Conservation (phyloP, 2,329 filamentous ascomycete species). For the Colletotrichum liriopes region DNA sequence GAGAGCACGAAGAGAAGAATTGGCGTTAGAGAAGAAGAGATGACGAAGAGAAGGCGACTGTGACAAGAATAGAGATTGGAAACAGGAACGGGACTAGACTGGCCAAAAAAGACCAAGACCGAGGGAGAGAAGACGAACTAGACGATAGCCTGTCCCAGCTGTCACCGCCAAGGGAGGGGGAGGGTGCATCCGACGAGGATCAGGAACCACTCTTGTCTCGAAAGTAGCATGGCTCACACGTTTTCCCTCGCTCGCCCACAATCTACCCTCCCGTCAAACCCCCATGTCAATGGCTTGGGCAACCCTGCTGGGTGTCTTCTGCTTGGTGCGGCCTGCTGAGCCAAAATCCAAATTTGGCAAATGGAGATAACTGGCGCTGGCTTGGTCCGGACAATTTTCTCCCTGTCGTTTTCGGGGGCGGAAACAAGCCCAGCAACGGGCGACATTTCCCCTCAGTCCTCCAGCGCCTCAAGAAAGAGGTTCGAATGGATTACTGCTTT, state of each 20-base stretch:
- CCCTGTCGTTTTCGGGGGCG: background rate
- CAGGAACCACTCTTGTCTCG: constrained; percentile 38
- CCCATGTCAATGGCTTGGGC: constrained; percentile 1
- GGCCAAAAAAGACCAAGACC: constrained; percentile 3
- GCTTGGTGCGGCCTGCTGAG: constrained; percentile 19
- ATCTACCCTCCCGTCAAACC: background rate
- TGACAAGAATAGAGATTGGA: constrained; percentile 26
- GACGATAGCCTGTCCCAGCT: constrained; percentile 20
- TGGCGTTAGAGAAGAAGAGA: constrained; percentile 14
- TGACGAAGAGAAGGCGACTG: constrained; percentile 23
- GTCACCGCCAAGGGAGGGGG: constrained; percentile 36
- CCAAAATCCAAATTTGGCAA: constrained; percentile 29
- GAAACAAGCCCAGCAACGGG: constrained; percentile 15
- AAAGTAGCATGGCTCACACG: constrained; percentile 33
- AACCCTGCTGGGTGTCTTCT: constrained; percentile 1
- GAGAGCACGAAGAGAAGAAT: constrained; percentile 25
- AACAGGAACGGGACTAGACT: constrained; percentile 28
- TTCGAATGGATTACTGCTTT: background rate
- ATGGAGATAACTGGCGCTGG: background rate
- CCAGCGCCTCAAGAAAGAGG: background rate
- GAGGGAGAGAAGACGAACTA: constrained; percentile 29
- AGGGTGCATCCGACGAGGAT: constrained; percentile 5
- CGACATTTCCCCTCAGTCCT: background rate
- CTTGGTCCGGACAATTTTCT: background rate
- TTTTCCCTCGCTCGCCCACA: constrained; percentile 8